Conservation (phyloP, 2,329 filamentous ascomycete species). For the Colletotrichum scovillei region DNA sequence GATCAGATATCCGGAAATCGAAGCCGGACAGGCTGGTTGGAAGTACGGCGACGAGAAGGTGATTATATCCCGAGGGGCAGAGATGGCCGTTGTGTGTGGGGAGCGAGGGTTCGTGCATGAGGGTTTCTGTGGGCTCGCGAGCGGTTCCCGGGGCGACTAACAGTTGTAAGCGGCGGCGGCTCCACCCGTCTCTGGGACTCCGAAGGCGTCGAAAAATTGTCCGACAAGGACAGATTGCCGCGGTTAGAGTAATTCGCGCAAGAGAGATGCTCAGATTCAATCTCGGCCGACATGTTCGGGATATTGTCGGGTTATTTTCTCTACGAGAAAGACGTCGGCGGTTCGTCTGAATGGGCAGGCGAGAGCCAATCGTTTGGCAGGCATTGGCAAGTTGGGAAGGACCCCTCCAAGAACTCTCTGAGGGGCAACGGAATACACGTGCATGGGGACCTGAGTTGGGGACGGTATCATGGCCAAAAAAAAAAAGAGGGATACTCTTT, state of each 20-base stretch:
- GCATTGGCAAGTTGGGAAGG: slow-evolving; percentile 20
- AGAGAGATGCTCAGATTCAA: not conserved
- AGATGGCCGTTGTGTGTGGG: slow-evolving; percentile 4
- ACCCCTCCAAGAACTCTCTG: slow-evolving; percentile 1
- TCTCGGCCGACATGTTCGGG: slow-evolving; percentile 1
- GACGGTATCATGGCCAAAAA: not conserved
- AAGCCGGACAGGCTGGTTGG: not conserved
- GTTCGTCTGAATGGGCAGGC: slow-evolving; percentile 23
- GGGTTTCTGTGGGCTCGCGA: slow-evolving; percentile 18
- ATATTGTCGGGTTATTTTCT: slow-evolving; percentile 3
- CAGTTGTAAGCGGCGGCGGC: slow-evolving; percentile 10
- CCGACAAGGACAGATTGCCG: slow-evolving; percentile 18
- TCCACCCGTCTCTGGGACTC: not conserved
- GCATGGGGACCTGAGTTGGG: not conserved
- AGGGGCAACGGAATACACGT: slow-evolving; percentile 7
- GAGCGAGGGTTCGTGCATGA: slow-evolving; percentile 9
- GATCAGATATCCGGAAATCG: not conserved
- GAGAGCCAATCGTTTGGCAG: slow-evolving; percentile 23
- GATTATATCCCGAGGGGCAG: not conserved
- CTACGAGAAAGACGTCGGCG: not conserved
- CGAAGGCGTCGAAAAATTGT: not conserved
- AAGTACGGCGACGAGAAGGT: rapidly evolving
- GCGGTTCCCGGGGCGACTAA: slow-evolving; percentile 13
- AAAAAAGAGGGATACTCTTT: not conserved
- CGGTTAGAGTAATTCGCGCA: not conserved